Evolutionary conservation across 2,329 filamentous ascomycete genomes (phyloP), one percentile per base, ranked within the genome.

Genomic region (Colletotrichum camelliae): DNA sequence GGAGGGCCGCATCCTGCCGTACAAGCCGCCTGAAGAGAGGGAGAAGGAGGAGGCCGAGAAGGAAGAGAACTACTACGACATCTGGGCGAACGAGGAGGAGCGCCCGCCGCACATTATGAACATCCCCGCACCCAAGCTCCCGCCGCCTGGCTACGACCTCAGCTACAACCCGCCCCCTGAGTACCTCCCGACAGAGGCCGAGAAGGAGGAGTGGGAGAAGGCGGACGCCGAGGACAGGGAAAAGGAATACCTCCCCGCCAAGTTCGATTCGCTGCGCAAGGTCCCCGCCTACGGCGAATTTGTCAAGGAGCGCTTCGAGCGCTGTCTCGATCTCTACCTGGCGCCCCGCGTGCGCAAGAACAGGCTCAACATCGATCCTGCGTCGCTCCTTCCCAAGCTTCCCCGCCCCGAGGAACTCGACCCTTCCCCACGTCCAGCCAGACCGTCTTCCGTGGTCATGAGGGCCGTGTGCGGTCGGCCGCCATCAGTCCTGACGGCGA

Each of bases 151-250:
- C 68, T 98, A 98, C 83, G 96, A 98, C 81, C 92, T 98, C 84
- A 98, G 95, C 82, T 98, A 99, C 84, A 98, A 98, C 85, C 97
- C 97, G 29, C 97, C 97, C 66, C 91, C 94, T 5, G 97, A 99
- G 87, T 99, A 98, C 83, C 88, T 99, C 3, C 97, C 96, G 2
- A 94, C 95, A 70, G 92, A 94, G 81, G 93, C 94, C 52, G 97
- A 99, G 87, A 95, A 90, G 83, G 92, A 94, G 79, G 90, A 91
- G 16, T 99, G 97, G 97, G 93, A 98, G 81, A 91, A 94, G 68
- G 89, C 91, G 31, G 96, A 98, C 78, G 94, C 95, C 4, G 97
- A 98, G 83, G 97, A 99, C 78, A 90, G 96, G 72, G 95, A 98
- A 80, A 96, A 93, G 82, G 94, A 98, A 65, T 99, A 95, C 81